Evolutionary conservation across 768 basidiomycete species (phyloP).

Genomic region (Leccinellum rugosiceps): DNA sequence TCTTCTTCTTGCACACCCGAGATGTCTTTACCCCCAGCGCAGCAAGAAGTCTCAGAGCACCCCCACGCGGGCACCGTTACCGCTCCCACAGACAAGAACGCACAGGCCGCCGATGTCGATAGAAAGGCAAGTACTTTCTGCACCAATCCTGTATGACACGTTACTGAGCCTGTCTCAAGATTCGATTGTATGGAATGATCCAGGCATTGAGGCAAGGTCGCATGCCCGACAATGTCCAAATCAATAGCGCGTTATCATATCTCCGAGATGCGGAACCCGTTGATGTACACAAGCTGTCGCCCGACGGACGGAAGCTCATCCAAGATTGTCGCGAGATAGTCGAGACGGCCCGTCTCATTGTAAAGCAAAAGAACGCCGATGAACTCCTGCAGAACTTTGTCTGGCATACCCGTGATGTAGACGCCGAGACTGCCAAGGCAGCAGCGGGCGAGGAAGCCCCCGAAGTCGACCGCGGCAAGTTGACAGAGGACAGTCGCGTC

Average conservation of each 20-base stretch:
- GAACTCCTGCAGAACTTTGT: constrained; percentile 92
- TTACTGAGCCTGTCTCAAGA: constrained; percentile 22
- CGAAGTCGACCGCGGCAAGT: constrained; percentile 55
- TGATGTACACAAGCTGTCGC: constrained; percentile 62
- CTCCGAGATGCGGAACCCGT: constrained; percentile 59
- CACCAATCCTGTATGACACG: background rate
- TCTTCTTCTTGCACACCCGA: background rate
- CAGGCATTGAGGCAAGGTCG: constrained; percentile 78
- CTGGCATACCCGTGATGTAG: constrained; percentile 67
- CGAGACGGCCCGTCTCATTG: constrained; percentile 65
- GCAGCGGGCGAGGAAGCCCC: constrained; percentile 36
- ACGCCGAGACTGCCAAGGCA: constrained; percentile 35
- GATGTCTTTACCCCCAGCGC: constrained; percentile 68
- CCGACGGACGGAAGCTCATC: constrained; percentile 73
- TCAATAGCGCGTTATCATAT: constrained; percentile 69
- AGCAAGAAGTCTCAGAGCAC: constrained; percentile 57
- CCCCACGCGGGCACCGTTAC: constrained; percentile 61
- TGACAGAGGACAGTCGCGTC: constrained; percentile 55
- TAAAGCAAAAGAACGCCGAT: constrained; percentile 83
- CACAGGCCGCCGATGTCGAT: constrained; percentile 72
- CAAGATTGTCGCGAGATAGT: constrained; percentile 78
- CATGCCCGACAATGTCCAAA: constrained; percentile 77
- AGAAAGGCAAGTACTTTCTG: constrained; percentile 50
- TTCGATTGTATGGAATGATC: constrained; percentile 78
- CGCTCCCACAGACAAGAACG: constrained; percentile 56